Base-by-base conservation (phyloP, 257 asterid genomes). In the Pogostemon cablin region DNA sequence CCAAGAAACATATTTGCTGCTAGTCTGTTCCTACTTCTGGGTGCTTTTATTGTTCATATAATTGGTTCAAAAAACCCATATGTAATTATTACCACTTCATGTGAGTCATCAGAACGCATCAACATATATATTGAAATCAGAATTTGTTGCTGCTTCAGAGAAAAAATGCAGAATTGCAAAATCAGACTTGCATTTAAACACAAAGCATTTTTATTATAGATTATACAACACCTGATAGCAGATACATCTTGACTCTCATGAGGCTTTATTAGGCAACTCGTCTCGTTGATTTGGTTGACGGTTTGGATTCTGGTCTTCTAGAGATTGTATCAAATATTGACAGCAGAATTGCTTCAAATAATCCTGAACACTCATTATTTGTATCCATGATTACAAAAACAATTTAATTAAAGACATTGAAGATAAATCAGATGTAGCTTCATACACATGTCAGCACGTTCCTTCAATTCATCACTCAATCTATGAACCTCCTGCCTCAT, bases 91-190 rank as follows among this genome's bases (percentile, higher is more conserved):
- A 57, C 73, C 58, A 55, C 83, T 46, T 65, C 81, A 53, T 81
- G 88, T 12, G 81, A 77, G 77, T 81, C 86, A 59, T 76, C 88
- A 48, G 87, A 87, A 59, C 80, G 75, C 56, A 11, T 74, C 67
- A 85, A 78, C 81, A n/a, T n/a, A n/a, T n/a, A 75, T 76, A 80
- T 60, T 85, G 68, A 81, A 87, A 68, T 59, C 86, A 42, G 86
- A 85, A 76, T 80, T 74, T 46, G 53, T 78, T 38, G n/a, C 80
- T 63, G 85, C 82, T 62, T 72, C 79, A 20, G 79, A 82, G 49
- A n/a, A 75, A 75, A 49, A 82, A 80, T 39, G 77, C 75, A 6
- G 67, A 72, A 67, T 55, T 82, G 77, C 75, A 74, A 75, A 78
- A 56, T 71, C 73, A 83, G 56, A 32, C 65, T 41, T 17, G 25